Evolutionary conservation across 495 filamentous ascomycete genomes (phyloP), one percentile per base, ranked within the genome.

Genomic region (Lasiosphaeris hirsuta): DNA sequence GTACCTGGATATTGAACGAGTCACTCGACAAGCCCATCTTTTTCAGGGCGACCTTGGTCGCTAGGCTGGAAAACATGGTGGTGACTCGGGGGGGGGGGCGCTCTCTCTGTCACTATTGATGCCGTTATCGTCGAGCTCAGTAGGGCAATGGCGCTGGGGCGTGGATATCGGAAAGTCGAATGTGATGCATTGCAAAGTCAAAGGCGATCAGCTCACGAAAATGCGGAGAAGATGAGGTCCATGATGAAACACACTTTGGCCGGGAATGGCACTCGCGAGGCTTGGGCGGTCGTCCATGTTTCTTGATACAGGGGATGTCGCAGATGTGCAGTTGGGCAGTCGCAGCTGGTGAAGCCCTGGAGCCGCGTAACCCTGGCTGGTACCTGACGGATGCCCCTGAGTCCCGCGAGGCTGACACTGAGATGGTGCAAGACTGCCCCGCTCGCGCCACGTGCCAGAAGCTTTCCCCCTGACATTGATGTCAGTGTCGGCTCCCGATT

Each of bases 31-130:
- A 46, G 52, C 76, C 75, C 38, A 64, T 67, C 59, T 78, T 80
- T 41, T 67, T 73, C 55, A 79, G 62, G 40, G 76, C 76, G 33
- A 78, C 62, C 62, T 78, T 78, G 19, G 76, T 75, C n/a, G 75
- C 74, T 38, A 80, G 65, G 61, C 66, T 74, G 56, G 73, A 59
- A 46, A 79, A 72, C 78, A 79, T 80, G 7, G 23, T 30, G 23
- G 23, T 5, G 23, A 30, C 23, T 30, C 23, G 23, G 23, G 23
- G 23, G 5, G 2, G 2, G 23, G 2, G 23, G 23, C 23, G 23
- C 5, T 30, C 2, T 30, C 23, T 30, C 23, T 30, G 23, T 30
- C n/a, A n/a, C n/a, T 30, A 5, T 30, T 30, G 23, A 30, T 30
- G 23, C 5, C 23, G 2, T 30, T 30, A 30, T 30, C 23, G 23